A percentile compares a stretch with the other conserved stretches of the same genome.
These are phyloP conservation scores for Scheffersomyces cryptocercus DNA, from an alignment of 1,139 yeast genomes.

Conservation along the genomic window DNA sequence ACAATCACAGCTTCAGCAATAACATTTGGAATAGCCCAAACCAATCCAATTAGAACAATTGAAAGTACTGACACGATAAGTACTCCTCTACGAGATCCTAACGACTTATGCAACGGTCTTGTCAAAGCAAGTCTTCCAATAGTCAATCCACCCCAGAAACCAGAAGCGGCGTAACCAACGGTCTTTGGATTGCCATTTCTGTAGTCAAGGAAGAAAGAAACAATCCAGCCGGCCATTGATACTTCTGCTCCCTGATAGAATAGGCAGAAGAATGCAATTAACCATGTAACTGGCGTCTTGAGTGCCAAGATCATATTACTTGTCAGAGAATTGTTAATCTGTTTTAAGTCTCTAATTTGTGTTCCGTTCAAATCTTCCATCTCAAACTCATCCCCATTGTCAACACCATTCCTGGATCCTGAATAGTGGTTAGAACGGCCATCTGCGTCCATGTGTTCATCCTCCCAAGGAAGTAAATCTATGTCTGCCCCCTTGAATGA, in stretches of 20 bases:
- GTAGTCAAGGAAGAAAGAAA: constrained; percentile 58
- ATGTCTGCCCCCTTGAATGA: constrained; percentile 46
- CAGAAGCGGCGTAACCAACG: constrained; percentile 66
- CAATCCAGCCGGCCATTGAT: constrained; percentile 71
- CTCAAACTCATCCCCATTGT: constrained; percentile 1
- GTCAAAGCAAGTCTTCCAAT: constrained; percentile 55
- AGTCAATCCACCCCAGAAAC: constrained; percentile 72
- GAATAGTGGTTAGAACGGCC: neutral
- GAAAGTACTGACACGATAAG: constrained; percentile 32
- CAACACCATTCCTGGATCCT: neutral
- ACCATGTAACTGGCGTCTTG: constrained; percentile 51
- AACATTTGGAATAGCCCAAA: constrained; percentile 48
- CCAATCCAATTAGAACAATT: constrained; percentile 34
- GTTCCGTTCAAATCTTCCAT: neutral
- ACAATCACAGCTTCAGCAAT: constrained; percentile 47
- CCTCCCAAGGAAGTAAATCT: constrained; percentile 16
- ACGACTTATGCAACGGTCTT: constrained; percentile 31
- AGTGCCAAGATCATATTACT: constrained; percentile 30
- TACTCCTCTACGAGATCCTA: constrained; percentile 52
- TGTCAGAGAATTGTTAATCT: neutral
- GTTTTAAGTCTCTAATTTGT: neutral
- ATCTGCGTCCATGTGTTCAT: constrained; percentile 2
- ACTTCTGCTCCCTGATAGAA: constrained; percentile 72
- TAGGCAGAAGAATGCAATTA: constrained; percentile 51
- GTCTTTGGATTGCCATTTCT: constrained; percentile 45